Conservation (phyloP, 768 basidiomycete species). For the Rhodocollybia butyracea region DNA sequence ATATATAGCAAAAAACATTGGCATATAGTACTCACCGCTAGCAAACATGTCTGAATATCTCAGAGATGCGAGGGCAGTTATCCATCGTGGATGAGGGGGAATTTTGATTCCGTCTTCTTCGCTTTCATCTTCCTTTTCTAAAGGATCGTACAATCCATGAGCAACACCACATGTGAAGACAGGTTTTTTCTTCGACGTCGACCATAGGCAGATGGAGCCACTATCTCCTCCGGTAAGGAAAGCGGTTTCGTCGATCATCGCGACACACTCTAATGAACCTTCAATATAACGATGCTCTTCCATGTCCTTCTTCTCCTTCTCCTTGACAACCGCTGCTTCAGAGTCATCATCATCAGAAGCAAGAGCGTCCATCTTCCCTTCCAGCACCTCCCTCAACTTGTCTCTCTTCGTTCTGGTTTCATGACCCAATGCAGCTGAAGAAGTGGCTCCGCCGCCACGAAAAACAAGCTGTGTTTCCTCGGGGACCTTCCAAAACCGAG, state of each 20-base stretch:
- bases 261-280: conserved; percentile 87
- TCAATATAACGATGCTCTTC: conserved; percentile 65
- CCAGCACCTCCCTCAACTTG: conserved; percentile 68
- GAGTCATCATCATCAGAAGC: conserved; percentile 47
- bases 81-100: conserved; percentile 66
- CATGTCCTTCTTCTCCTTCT: conserved; percentile 27
- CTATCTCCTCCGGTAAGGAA: conserved; percentile 95
- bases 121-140: neutral
- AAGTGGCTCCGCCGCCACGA: conserved; percentile 86
- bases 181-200: conserved; percentile 91
- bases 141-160: conserved; percentile 72
- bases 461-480: conserved; percentile 97
- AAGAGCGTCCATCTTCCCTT: conserved; percentile 68
- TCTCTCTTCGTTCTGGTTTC: conserved; percentile 21
- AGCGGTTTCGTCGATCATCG: conserved; percentile 92
- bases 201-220: conserved; percentile 91
- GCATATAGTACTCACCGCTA: conserved; percentile 56
- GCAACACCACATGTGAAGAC: conserved; percentile 82
- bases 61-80: conserved; percentile 78
- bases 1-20: neutral
- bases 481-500: conserved; percentile 93
- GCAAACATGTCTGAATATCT: conserved; percentile 90
- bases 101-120: neutral
- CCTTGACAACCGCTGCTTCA: conserved; percentile 23
- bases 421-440: neutral